Conservation (phyloP, 495 filamentous ascomycete genomes). For the Aspergillus wentii region DNA sequence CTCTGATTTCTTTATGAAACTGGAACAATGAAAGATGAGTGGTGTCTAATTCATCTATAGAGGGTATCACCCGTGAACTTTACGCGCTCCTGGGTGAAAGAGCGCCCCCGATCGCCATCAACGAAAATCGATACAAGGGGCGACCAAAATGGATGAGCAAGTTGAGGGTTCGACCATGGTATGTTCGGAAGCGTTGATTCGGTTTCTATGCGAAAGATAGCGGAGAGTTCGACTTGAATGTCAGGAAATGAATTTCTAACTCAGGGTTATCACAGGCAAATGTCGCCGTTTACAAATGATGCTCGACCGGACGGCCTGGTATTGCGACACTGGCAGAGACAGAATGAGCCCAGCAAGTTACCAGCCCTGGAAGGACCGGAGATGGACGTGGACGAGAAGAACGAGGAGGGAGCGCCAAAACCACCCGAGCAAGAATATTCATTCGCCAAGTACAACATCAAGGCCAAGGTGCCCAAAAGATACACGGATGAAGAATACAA, state of each 20-base stretch:
- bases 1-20: slow-evolving; percentile 16
- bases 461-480: slow-evolving; percentile 59
- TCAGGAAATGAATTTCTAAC: too few species aligned
- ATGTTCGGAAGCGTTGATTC: slow-evolving; percentile 6
- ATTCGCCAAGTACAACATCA: slow-evolving; percentile 79
- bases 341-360: slow-evolving; percentile 32
- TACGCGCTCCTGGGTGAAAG: slow-evolving; percentile 62
- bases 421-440: slow-evolving; percentile 36
- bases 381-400: slow-evolving; percentile 38
- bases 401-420: slow-evolving; percentile 31
- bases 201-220: background rate
- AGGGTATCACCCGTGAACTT: slow-evolving; percentile 67
- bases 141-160: slow-evolving; percentile 56
- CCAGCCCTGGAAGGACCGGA: slow-evolving; percentile 36
- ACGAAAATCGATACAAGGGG: slow-evolving; percentile 62
- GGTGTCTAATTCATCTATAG: slow-evolving; percentile 39
- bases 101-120: slow-evolving; percentile 63
- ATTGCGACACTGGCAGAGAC: slow-evolving; percentile 63
- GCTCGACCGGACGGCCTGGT: slow-evolving; percentile 53
- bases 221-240: background rate
- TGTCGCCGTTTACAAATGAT: slow-evolving; percentile 54
- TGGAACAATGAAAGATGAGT: slow-evolving; percentile 9
- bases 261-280: too few species aligned
- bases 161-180: slow-evolving; percentile 50
- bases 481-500: slow-evolving; percentile 88